Evolutionary conservation across 768 basidiomycete genomes (phyloP), one percentile per base, ranked within the genome.

Genomic region (Rhodocollybia butyracea): DNA sequence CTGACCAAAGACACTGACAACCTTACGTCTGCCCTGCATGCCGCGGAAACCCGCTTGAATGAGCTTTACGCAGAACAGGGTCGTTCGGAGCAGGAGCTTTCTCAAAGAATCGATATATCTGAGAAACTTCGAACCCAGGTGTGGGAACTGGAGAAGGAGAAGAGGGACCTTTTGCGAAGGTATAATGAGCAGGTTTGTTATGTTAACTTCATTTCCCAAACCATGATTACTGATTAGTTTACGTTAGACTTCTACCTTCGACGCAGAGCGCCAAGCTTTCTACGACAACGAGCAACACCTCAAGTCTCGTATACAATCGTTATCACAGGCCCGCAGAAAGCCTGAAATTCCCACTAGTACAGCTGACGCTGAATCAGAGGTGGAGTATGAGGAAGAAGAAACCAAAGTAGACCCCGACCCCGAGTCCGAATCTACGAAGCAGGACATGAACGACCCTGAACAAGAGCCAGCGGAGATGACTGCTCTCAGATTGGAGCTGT

Each of bases 241-340:
- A 55, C 26, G 56, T 27, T 64, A 95, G 92, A 86, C 86, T n/a
- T 75, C 83, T 17, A 88, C 89, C 3, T 95, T 94, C 65, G 94
- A 96, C 65, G 89, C 91, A 7, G 94, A 96, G 70, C 87, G 94
- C 31, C 91, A 94, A 67, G 81, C 91, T 15, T 90, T 94, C 69
- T 93, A 93, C 65, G 93, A 95, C 70, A 93, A 91, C 64, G 93
- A 96, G 64, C 89, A 94, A 66, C 92, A 94, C 69, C 85, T 94
- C 60, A 94, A 93, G 70, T 89, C 89, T 42, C 89, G 91, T 57
- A 93, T 95, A 50, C 86, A 89, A 64, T 89, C 88, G 7, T 81
- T 94, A 36, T 75, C 81, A 6, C 83, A 90, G 59, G 77, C 81
- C 41, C 82, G 85, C 57, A 88, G 80, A 65, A 79, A 82, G 50